phyloP scores from a whole-genome alignment of 257 asterid species.

The Euphrasia confusa region DNA sequence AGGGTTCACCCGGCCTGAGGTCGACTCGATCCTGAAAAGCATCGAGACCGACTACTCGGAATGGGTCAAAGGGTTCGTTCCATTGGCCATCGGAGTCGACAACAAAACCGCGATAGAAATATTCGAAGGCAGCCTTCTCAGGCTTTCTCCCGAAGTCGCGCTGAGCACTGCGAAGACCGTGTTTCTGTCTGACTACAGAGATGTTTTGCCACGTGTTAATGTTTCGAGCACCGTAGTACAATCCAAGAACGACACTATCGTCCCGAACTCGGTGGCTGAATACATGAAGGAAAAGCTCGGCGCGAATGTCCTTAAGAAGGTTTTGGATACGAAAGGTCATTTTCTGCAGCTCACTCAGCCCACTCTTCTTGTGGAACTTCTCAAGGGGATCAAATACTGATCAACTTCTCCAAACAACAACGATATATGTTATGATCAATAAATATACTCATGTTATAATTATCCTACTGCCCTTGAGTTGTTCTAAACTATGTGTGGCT shows the following conservation, averaged over 20 bases:
- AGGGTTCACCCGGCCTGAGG: not conserved
- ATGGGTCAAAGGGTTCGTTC: constrained; percentile 4
- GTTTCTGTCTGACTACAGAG: constrained; percentile 3
- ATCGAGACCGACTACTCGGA: not conserved
- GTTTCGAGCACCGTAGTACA: constrained; percentile 13
- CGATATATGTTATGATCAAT: too few species aligned
- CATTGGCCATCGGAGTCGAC: not conserved
- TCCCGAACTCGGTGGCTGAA: constrained; percentile 1
- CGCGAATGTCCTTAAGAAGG: too few species aligned
- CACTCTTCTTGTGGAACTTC: not conserved
- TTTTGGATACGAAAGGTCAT: not conserved
- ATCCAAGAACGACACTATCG: not conserved
- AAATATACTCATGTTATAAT: too few species aligned
- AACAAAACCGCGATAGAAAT: not conserved
- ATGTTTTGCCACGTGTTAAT: not conserved
- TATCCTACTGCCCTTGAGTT: too few species aligned
- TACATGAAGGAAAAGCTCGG: constrained; percentile 2
- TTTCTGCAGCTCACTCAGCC: not conserved
- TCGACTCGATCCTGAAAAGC: not conserved
- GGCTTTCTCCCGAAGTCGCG: not conserved
- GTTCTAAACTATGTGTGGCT: too few species aligned
- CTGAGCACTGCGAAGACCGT: not conserved
- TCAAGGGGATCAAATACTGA: not conserved
- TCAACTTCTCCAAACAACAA: too few species aligned
- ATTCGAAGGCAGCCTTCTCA: constrained; percentile 1